Base-by-base conservation (phyloP, 805 yeast species). In the Nakazawaea populi region DNA sequence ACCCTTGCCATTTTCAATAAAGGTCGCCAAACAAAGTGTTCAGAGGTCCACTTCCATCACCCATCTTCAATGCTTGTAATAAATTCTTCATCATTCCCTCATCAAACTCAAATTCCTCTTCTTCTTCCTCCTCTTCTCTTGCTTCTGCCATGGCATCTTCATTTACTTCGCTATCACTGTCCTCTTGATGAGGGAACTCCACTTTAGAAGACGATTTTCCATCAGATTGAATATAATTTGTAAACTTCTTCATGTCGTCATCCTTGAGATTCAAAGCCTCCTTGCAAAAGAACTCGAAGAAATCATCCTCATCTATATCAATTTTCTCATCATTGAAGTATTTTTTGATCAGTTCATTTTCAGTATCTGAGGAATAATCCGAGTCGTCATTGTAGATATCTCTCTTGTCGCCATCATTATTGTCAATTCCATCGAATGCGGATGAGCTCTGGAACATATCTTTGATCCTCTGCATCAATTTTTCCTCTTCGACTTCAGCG, bases 281-380 rank as follows among this genome's bases (percentile, higher is more conserved):
- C 50, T 73, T 72, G 10, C 80, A 66, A 59, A 82, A 80, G 57
- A 72, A 83, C 59, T 84, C 89, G 56, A 83, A 79, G 59, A 84
- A 84, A 58, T 84, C 89, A 59, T 83, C 89, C 56, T 82, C 87
- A 57, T 79, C 81, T 7, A 83, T 77, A 48, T 70, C 77, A 14
- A 72, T 60, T 9, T 67, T 66, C 47, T 70, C 71, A 1, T 58
- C 42, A n/a, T 59, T 51, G 40, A 72, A 60, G 38, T 65, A 67
- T 24, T 52, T 49, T 8, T 46, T 52, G 7, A 56, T 51, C 11
- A 53, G 57, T 3, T 40, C 53, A 14, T 56, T 51, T 9, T 59
- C 60, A 8, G 48, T 56, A 42, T 61, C 62, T 4, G 60, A 53
- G 1, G 58, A 52, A 44, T 59, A 57, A 14, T 60, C 64, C 12